Conservation (phyloP, 176 grass and related monocot genomes). For the sorghum (Sorghum bicolor) region DNA sequence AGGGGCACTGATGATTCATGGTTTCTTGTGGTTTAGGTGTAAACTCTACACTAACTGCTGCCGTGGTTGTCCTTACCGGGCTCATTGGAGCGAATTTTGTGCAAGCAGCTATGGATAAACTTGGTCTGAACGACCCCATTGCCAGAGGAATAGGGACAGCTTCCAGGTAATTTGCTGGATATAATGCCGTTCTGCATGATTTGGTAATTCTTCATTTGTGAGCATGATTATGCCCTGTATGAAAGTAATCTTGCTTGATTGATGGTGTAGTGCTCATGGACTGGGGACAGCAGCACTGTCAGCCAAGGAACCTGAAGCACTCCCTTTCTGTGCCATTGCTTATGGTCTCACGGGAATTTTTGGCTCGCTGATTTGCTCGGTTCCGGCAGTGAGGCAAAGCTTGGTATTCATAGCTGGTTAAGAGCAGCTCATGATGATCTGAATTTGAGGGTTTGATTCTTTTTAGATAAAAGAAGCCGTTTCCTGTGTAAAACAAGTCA, state of each 20-base stretch:
- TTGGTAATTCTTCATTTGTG: not conserved
- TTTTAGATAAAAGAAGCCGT: not conserved
- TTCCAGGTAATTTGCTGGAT: conserved; percentile 52
- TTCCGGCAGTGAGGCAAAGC: conserved; percentile 79
- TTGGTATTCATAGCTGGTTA: conserved; percentile 67
- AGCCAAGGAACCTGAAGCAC: conserved; percentile 85
- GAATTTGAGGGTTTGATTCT: not conserved
- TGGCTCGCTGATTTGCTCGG: conserved; percentile 69
- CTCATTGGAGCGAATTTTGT: conserved; percentile 94
- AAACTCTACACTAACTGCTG: conserved; percentile 83
- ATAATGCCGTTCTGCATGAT: not conserved
- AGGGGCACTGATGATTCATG: not conserved
- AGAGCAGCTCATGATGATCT: not conserved
- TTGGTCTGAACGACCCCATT: conserved; percentile 81
- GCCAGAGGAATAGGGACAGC: conserved; percentile 88
- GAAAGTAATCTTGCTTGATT: not conserved
- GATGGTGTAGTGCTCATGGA: conserved; percentile 70
- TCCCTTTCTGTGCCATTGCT: conserved; percentile 94
- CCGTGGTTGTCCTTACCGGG: conserved; percentile 83
- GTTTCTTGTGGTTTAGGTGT: conserved; percentile 34
- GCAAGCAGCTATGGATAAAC: conserved; percentile 78
- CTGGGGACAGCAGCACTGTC: conserved; percentile 85
- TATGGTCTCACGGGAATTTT: conserved; percentile 80
- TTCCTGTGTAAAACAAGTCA: not conserved
- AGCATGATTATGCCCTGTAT: not conserved